A percentile compares a stretch with the other conserved stretches of the same genome.
Conservation (phyloP, 106 monocot species). For the Phalaenopsis aphrodite region DNA sequence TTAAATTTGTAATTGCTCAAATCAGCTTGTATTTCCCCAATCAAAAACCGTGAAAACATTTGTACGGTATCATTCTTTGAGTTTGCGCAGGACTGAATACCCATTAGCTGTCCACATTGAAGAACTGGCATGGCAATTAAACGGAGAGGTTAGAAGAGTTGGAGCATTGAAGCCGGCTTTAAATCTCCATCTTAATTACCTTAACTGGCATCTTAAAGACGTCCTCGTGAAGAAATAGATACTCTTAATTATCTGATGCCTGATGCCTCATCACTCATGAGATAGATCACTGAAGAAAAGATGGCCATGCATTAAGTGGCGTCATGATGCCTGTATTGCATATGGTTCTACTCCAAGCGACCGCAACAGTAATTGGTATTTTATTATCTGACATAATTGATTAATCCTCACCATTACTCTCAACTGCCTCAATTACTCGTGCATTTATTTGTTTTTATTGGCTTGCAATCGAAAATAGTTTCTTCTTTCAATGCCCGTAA, state of each 20-base stretch:
- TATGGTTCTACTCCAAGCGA: neutral
- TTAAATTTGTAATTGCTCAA: no score
- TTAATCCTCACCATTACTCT: slow-evolving; percentile 4
- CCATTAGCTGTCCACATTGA: slow-evolving; percentile 4
- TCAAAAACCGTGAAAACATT: no score
- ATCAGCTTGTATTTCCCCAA: no score
- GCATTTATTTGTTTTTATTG: slow-evolving; percentile 30
- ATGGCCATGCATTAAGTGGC: slow-evolving; percentile 12
- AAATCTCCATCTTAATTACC: neutral
- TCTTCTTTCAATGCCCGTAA: slow-evolving; percentile 23
- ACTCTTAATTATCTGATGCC: neutral
- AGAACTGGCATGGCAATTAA: slow-evolving; percentile 3
- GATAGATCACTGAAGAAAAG: no score
- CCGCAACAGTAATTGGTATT: slow-evolving; percentile 1
- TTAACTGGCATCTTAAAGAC: slow-evolving; percentile 2
- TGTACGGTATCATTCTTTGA: no score
- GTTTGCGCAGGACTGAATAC: no score
- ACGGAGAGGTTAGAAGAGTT: neutral
- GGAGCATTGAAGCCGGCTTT: neutral
- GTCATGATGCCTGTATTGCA: slow-evolving; percentile 1
- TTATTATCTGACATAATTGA: slow-evolving; percentile 15
- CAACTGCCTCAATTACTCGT: slow-evolving; percentile 30
- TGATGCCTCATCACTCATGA: no score
- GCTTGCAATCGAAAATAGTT: slow-evolving; percentile 20
- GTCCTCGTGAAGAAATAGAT: neutral